Evolutionary conservation across 2,329 filamentous ascomycete species (phyloP).

Genomic region (Ceratocystis albifundus): DNA sequence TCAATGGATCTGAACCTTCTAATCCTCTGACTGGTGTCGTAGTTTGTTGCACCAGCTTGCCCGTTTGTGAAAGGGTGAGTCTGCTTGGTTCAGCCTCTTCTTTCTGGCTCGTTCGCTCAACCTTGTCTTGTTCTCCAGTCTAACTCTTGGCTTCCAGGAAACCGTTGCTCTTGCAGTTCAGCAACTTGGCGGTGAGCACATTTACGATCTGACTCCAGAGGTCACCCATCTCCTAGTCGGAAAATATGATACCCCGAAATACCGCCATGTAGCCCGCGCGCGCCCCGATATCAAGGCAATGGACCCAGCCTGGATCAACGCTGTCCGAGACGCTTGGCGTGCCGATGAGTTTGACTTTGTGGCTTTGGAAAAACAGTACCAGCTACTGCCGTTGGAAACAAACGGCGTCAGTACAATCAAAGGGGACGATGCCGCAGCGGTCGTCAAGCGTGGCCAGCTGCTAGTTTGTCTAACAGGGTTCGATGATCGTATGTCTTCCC

Average conservation of each 20-base stretch:
- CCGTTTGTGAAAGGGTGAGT: conserved; percentile 60
- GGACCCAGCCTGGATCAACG: conserved; percentile 71
- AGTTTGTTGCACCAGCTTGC: conserved; percentile 78
- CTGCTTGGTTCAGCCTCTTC: neutral
- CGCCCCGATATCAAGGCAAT: conserved; percentile 77
- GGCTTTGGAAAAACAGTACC: conserved; percentile 55
- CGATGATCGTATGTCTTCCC: conserved; percentile 35
- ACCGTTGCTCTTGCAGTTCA: conserved; percentile 52
- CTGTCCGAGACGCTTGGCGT: conserved; percentile 69
- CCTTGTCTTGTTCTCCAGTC: conserved; percentile 22
- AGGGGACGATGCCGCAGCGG: conserved; percentile 25
- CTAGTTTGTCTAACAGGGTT: conserved; percentile 48
- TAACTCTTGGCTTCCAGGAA: conserved; percentile 29
- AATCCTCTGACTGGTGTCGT: conserved; percentile 59
- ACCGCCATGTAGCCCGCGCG: conserved; percentile 85
- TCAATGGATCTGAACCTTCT: conserved; percentile 27
- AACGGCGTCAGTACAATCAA: conserved; percentile 35
- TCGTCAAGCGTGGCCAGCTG: conserved; percentile 33
- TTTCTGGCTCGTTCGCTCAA: neutral
- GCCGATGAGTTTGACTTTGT: conserved; percentile 65
- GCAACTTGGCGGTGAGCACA: conserved; percentile 79
- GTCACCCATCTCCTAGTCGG: conserved; percentile 91
- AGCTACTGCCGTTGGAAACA: conserved; percentile 51
- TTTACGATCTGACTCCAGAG: conserved; percentile 86
- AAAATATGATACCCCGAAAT: conserved; percentile 81